Conservation (phyloP, 768 basidiomycete genomes). For the Termitomyces sp. region DNA sequence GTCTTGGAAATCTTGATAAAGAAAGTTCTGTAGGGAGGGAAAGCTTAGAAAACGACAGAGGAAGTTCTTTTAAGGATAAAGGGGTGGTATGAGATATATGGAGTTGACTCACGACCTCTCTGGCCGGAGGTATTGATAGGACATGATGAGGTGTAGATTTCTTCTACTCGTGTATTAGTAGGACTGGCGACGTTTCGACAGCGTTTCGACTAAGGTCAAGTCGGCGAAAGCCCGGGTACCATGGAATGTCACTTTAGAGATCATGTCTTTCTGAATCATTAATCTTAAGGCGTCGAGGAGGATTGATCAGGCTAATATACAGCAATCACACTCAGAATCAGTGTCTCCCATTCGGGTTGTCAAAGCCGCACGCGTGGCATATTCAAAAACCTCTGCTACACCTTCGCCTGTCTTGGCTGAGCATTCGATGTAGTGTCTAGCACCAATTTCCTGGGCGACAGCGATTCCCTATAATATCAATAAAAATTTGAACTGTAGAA, state of each 20-base stretch:
- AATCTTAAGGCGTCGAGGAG: too few relatives aligned
- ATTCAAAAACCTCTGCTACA: constrained; percentile 96
- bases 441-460: constrained; percentile 92
- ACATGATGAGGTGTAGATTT: neutral
- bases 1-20: neutral
- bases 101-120: neutral
- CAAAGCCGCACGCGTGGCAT: constrained; percentile 89
- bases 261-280: neutral
- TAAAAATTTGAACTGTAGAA: neutral
- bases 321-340: neutral
- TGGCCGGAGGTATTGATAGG: neutral
- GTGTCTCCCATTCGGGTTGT: neutral
- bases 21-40: constrained; percentile 1
- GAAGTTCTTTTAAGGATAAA: constrained; percentile 3
- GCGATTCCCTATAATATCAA: constrained; percentile 71
- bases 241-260: neutral
- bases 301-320: constrained; percentile 1
- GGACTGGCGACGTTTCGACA: neutral
- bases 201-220: too few relatives aligned
- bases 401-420: constrained; percentile 95
- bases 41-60: constrained; percentile 11
- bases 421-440: constrained; percentile 95
- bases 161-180: neutral
- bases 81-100: neutral
- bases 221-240: too few relatives aligned